phyloP scores from a whole-genome alignment of 2,329 filamentous ascomycete species.

The Stemphylium beticola region DNA sequence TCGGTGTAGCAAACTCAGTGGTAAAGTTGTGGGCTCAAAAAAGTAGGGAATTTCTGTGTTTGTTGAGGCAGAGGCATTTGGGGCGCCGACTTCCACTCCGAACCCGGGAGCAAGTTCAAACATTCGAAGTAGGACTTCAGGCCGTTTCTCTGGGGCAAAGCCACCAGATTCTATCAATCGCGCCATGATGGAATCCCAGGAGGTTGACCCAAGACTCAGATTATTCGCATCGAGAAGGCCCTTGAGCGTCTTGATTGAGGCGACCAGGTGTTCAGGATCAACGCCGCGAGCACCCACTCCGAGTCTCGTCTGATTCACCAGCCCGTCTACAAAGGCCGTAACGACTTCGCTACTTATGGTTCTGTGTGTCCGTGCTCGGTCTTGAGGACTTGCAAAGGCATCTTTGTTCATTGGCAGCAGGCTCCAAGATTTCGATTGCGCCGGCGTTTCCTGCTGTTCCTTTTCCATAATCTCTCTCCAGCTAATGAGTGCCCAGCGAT shows the following conservation, averaged over 20 bases:
- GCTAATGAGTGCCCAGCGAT: constrained; percentile 45
- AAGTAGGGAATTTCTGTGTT: constrained; percentile 47
- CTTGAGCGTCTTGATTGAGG: constrained; percentile 46
- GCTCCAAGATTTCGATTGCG: constrained; percentile 27
- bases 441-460: constrained; percentile 28
- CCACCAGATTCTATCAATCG: constrained; percentile 59
- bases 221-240: constrained; percentile 46
- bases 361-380: constrained; percentile 44
- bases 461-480: constrained; percentile 52
- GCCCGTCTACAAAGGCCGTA: constrained; percentile 60
- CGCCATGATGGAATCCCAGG: constrained; percentile 56
- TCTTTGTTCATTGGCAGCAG: constrained; percentile 31
- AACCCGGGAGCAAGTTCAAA: constrained; percentile 50
- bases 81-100: constrained; percentile 48
- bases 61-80: constrained; percentile 39
- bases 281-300: constrained; percentile 52
- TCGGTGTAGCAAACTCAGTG: constrained; percentile 53
- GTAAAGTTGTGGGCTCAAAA: constrained; percentile 52
- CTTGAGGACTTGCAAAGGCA: constrained; percentile 25
- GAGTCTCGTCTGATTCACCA: constrained; percentile 55
- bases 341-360: constrained; percentile 67
- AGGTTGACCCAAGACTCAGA: constrained; percentile 50
- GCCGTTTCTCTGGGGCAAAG: constrained; percentile 53
- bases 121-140: constrained; percentile 51
- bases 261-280: constrained; percentile 42